Percentiles rank a stretch among this genome's conserved stretches.
Evolutionary conservation across 441 rosid species (phyloP).

Genomic region (Adansonia grandidieri): DNA sequence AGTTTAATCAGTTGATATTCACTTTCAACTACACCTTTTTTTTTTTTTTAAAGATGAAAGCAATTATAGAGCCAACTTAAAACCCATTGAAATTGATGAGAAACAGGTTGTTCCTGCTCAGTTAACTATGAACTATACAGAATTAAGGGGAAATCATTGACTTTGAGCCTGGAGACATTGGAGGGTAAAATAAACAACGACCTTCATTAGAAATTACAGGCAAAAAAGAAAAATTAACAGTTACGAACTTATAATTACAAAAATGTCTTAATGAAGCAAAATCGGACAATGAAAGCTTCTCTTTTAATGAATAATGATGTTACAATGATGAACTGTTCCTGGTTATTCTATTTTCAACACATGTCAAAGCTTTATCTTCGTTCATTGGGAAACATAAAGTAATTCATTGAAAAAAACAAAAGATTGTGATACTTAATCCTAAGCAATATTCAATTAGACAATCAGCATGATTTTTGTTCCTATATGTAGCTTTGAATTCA

Average conservation of each 20-base stretch:
- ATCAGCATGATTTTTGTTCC: neutral
- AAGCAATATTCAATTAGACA: neutral
- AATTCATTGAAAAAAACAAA: neutral
- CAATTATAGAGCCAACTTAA: neutral
- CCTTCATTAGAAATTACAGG: neutral
- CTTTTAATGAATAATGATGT: constrained; percentile 5
- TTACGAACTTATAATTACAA: neutral
- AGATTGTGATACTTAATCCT: neutral
- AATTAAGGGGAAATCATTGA: constrained; percentile 8
- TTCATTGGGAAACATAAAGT: constrained; percentile 1
- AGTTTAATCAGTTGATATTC: neutral
- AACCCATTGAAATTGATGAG: neutral
- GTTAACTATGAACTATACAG: neutral
- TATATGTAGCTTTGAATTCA: neutral
- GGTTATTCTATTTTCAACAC: neutral
- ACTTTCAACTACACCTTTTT: neutral
- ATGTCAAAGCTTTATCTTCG: constrained; percentile 1
- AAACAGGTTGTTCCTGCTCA: neutral
- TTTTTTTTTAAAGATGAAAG: neutral
- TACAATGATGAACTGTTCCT: neutral
- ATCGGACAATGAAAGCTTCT: constrained; percentile 21
- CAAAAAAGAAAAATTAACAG: neutral
- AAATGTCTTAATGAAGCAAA: neutral
- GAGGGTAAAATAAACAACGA: neutral
- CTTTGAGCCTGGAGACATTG: neutral